Conservation (phyloP, 805 yeast species). For the Nakazawaea peltata region DNA sequence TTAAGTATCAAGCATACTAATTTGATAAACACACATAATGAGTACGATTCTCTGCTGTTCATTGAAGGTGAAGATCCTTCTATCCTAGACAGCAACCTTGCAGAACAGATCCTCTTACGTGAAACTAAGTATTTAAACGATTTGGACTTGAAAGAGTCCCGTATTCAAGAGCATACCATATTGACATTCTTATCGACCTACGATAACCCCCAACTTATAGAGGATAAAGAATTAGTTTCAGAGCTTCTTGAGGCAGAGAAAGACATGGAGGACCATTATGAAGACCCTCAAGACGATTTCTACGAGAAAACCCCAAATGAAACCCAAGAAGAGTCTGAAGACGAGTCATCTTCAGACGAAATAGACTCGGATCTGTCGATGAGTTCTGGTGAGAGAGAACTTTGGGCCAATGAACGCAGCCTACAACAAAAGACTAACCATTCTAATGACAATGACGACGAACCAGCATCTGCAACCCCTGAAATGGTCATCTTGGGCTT, state of each 20-base stretch:
- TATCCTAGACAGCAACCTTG: not conserved
- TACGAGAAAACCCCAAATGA: not conserved
- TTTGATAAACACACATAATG: not conserved
- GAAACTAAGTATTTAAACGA: constrained; percentile 13
- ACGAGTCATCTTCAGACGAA: not conserved
- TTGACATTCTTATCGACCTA: constrained; percentile 16
- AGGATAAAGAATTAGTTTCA: not conserved
- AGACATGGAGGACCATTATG: not conserved
- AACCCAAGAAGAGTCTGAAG: not conserved
- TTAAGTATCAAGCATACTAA: not conserved
- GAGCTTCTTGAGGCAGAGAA: not conserved
- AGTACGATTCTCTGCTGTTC: not conserved
- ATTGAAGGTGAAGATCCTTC: not conserved
- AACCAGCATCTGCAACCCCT: not conserved
- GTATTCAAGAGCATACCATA: constrained; percentile 18
- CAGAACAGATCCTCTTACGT: not conserved
- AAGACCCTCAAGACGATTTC: too few relatives aligned
- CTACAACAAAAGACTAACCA: not conserved
- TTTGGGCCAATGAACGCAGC: too few relatives aligned
- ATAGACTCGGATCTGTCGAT: not conserved
- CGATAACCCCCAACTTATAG: constrained; percentile 13
- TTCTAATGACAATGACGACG: not conserved
- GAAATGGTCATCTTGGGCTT: constrained; percentile 1
- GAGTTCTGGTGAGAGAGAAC: too few relatives aligned
- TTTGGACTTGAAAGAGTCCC: constrained; percentile 17